phyloP scores from a whole-genome alignment of 1,284 basidiomycete genomes.

The Cryptococcus sp. region DNA sequence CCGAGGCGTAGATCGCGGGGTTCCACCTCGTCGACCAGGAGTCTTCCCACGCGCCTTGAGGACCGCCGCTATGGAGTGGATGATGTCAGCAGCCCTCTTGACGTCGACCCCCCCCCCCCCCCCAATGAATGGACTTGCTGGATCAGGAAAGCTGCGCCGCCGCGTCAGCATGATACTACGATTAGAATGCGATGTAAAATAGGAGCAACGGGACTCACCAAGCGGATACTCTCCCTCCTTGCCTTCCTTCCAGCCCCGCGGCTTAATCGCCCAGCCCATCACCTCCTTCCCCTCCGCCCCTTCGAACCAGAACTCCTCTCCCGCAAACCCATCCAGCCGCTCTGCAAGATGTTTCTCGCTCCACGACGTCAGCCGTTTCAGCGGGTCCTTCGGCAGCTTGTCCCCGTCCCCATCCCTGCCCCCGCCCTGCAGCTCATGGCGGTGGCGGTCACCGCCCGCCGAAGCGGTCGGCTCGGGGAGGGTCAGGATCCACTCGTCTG shows the following conservation, averaged over 20 bases:
- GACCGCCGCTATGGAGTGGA: conserved; percentile 52
- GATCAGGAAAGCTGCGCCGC: conserved; percentile 41
- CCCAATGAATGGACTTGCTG: conserved; percentile 40
- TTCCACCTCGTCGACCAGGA: conserved; percentile 62
- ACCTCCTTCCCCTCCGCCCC: conserved; percentile 67
- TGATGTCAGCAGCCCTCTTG: background rate
- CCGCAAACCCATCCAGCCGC: conserved; percentile 60
- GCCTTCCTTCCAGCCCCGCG: conserved; percentile 62
- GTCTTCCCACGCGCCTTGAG: conserved; percentile 51
- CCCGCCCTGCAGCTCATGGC: conserved; percentile 55
- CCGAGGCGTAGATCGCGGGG: conserved; percentile 57
- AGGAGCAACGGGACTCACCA: no score
- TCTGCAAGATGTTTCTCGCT: conserved; percentile 38
- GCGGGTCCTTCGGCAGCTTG: conserved; percentile 50
- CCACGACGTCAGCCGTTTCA: conserved; percentile 61
- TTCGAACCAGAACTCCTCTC: conserved; percentile 80
- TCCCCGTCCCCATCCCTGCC: conserved; percentile 23
- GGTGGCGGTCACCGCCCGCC: conserved; percentile 16
- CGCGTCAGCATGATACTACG: background rate
- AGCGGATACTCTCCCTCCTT: conserved; percentile 68
- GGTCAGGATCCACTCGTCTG: conserved; percentile 41
- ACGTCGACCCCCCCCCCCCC: background rate
- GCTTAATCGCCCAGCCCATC: conserved; percentile 79
- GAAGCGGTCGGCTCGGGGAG: conserved; percentile 62
- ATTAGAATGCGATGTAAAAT: background rate